Base-by-base conservation (phyloP, 306 rosid genomes). In the Styphnolobium japonicum region DNA sequence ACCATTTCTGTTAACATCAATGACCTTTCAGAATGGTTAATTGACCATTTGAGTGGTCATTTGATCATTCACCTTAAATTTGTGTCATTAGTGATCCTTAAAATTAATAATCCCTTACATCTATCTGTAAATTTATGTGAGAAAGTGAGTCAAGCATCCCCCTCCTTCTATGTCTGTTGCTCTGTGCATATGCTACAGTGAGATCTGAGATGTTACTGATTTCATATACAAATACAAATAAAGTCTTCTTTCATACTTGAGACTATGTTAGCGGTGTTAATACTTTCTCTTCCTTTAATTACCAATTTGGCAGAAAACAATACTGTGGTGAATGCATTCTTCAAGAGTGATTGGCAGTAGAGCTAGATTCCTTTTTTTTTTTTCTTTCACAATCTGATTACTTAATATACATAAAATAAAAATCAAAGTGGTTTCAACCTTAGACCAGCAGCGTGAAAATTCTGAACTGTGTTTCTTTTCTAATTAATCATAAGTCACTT, bases 41-140 rank as follows among this genome's bases (percentile, higher is more conserved):
- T n/a, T n/a, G n/a, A n/a, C n/a, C n/a, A n/a, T n/a, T n/a, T n/a
- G n/a, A n/a, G n/a, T n/a, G n/a, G n/a, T n/a, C n/a, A n/a, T n/a
- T n/a, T n/a, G n/a, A n/a, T n/a, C n/a, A n/a, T n/a, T n/a, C n/a
- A n/a, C n/a, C n/a, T n/a, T n/a, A n/a, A n/a, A n/a, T n/a, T n/a
- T n/a, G n/a, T n/a, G n/a, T n/a, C n/a, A n/a, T n/a, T n/a, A n/a
- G n/a, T n/a, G n/a, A n/a, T n/a, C n/a, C n/a, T n/a, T n/a, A n/a
- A n/a, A n/a, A n/a, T n/a, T n/a, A n/a, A n/a, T n/a, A n/a, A n/a
- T n/a, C n/a, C n/a, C n/a, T 75, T 63, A 31, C 64, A 64, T 43
- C 60, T 25, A 16, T 49, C 10, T 76, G 87, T 67, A 76, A 57
- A 80, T 60, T 34, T 71, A 23, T 75, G 69, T 79, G 71, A 36